phyloP scores from a whole-genome alignment of 352 stramenopile species.

The Plasmopara muralis region DNA sequence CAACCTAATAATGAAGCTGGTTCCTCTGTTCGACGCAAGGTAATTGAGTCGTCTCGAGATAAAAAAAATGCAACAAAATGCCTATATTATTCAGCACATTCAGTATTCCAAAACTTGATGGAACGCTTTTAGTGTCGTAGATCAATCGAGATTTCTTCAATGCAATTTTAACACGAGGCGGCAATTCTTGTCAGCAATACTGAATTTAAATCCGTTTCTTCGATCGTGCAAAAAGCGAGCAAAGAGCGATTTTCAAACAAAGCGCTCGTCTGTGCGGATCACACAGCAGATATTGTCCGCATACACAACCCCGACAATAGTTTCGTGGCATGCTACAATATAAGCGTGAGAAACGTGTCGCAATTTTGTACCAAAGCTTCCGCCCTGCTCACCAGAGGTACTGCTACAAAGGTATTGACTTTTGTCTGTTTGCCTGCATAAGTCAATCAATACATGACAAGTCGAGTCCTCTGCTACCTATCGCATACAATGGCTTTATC shows the following conservation, averaged over 20 bases:
- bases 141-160: slow-evolving; percentile 5
- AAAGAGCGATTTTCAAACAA: slow-evolving; percentile 58
- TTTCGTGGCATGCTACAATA: slow-evolving; percentile 56
- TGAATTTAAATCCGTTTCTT: slow-evolving; percentile 31
- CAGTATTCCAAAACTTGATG: too few relatives aligned
- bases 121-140: not conserved
- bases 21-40: slow-evolving; percentile 41
- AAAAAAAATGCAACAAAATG: slow-evolving; percentile 2
- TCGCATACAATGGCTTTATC: too few relatives aligned
- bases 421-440: too few relatives aligned
- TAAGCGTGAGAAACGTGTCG: slow-evolving; percentile 22
- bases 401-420: too few relatives aligned
- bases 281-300: slow-evolving; percentile 53
- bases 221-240: slow-evolving; percentile 42
- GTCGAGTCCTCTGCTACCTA: too few relatives aligned
- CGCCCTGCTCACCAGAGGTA: too few relatives aligned
- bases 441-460: too few relatives aligned
- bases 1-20: slow-evolving; percentile 48
- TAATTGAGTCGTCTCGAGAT: slow-evolving; percentile 18
- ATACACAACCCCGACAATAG: slow-evolving; percentile 69
- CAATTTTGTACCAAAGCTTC: too few relatives aligned
- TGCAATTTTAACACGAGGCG: slow-evolving; percentile 8
- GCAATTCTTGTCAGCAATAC: slow-evolving; percentile 32
- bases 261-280: slow-evolving; percentile 62
- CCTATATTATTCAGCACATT: not conserved